A percentile compares a stretch with the other conserved stretches of the same genome.
Conservation (phyloP, 2,329 filamentous ascomycete species). For the Thermothelomyces thermophilus region DNA sequence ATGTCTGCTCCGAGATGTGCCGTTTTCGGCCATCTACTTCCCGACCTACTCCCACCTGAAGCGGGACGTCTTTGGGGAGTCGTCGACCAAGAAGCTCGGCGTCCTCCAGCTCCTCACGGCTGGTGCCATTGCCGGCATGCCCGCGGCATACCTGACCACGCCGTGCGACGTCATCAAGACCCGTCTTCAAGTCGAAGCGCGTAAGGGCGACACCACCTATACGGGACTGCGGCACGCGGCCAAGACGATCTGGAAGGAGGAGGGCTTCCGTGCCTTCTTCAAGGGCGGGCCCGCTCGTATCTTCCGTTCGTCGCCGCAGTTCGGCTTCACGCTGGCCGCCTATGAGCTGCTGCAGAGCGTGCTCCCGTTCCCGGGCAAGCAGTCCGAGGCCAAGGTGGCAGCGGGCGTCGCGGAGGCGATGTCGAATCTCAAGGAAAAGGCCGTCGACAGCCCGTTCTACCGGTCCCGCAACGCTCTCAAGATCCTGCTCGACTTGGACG, state of each 20-base stretch:
- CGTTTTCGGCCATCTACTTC: conserved; percentile 99
- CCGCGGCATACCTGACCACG: conserved; percentile 88
- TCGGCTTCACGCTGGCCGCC: conserved; percentile 92
- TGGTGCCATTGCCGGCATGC: conserved; percentile 90
- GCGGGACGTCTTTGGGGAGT: conserved; percentile 88
- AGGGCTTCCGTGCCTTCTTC: conserved; percentile 96
- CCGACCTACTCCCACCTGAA: conserved; percentile 94
- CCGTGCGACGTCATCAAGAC: conserved; percentile 99
- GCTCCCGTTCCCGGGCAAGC: conserved; percentile 64
- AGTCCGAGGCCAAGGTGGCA: conserved; percentile 42
- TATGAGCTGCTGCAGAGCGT: conserved; percentile 85
- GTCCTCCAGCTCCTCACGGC: conserved; percentile 86
- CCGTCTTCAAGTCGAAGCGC: conserved; percentile 90
- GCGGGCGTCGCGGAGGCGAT: conserved; percentile 58
- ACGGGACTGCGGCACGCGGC: conserved; percentile 82
- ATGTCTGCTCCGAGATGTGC: conserved; percentile 90
- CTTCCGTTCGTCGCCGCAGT: conserved; percentile 89
- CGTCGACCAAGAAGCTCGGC: conserved; percentile 77
- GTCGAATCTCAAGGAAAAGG: conserved; percentile 57
- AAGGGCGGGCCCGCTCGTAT: conserved; percentile 96
- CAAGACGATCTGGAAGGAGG: conserved; percentile 74
- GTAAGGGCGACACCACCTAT: conserved; percentile 88
- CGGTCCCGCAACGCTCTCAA: conserved; percentile 85
- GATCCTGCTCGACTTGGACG: conserved; percentile 89
- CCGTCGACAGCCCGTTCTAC: conserved; percentile 44